phyloP scores from a whole-genome alignment of 2,329 filamentous ascomycete species.

The Ophiosphaerella korrae region DNA sequence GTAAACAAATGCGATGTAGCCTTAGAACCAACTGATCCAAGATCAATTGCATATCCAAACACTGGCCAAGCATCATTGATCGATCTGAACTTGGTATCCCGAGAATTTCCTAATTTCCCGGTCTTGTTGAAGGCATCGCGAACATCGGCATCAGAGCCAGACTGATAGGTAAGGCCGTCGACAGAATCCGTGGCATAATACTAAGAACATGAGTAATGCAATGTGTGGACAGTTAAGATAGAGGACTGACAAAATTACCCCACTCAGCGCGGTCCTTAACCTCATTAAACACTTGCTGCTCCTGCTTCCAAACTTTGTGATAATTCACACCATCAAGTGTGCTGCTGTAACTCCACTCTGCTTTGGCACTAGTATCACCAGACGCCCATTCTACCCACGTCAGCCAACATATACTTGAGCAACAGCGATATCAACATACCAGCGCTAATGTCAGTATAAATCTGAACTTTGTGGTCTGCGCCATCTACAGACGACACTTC shows the following conservation, averaged over 20 bases:
- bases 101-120: constrained; percentile 52
- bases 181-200: constrained; percentile 57
- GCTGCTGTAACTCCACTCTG: constrained; percentile 66
- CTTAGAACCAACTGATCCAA: constrained; percentile 51
- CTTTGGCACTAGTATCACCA: constrained; percentile 61
- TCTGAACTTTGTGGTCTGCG: constrained; percentile 64
- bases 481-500: constrained; percentile 68
- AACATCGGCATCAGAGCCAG: constrained; percentile 54
- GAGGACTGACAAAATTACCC: constrained; percentile 50
- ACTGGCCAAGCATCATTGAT: constrained; percentile 58
- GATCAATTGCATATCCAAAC: constrained; percentile 58
- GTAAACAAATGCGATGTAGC: constrained; percentile 53
- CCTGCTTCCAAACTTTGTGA: constrained; percentile 61
- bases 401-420: constrained; percentile 14
- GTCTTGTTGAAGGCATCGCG: constrained; percentile 52
- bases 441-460: constrained; percentile 75
- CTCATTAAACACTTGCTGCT: constrained; percentile 55
- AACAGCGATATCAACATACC: constrained; percentile 53
- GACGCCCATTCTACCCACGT: constrained; percentile 69
- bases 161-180: constrained; percentile 52
- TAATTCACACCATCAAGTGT: constrained; percentile 56
- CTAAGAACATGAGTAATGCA: constrained; percentile 19
- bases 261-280: constrained; percentile 56
- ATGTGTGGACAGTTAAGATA: not conserved
- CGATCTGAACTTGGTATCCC: constrained; percentile 57